These are phyloP conservation scores for Periconia digitata DNA, from an alignment of 2,329 filamentous ascomycete genomes.

Conservation along the genomic window DNA sequence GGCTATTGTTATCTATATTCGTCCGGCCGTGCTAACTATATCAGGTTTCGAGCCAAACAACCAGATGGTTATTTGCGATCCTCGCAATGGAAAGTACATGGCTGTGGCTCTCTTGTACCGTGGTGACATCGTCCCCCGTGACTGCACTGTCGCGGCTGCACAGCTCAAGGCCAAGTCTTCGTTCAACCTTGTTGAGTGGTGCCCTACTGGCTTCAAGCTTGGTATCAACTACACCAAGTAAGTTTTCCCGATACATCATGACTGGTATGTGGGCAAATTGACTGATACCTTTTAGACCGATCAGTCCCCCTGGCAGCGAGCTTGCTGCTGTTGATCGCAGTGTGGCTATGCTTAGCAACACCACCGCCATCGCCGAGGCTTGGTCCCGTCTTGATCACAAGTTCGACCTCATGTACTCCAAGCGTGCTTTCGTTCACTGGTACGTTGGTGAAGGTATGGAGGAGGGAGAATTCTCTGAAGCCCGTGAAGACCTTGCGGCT, in stretches of 20 bases:
- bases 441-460: constrained; percentile 91
- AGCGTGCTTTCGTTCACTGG: constrained; percentile 76
- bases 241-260: constrained; percentile 7
- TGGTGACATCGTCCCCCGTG: constrained; percentile 69
- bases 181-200: constrained; percentile 76
- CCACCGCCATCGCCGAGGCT: constrained; percentile 71
- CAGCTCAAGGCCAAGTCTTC: constrained; percentile 70
- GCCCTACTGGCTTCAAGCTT: constrained; percentile 74
- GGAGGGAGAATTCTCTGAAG: constrained; percentile 86
- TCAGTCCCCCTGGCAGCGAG: constrained; percentile 94
- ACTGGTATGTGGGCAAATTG: not conserved
- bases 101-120: constrained; percentile 72
- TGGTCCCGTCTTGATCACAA: constrained; percentile 74
- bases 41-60: constrained; percentile 75
- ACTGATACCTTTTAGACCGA: constrained; percentile 66
- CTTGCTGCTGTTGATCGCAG: constrained; percentile 97
- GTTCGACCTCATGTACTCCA: constrained; percentile 78
- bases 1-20: constrained; percentile 4
- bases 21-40: constrained; percentile 24
- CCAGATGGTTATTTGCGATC: constrained; percentile 77
- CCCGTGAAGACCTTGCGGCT: constrained; percentile 81
- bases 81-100: constrained; percentile 76
- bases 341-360: constrained; percentile 79
- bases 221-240: constrained; percentile 71
- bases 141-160: constrained; percentile 68